Evolutionary conservation across 129 eudicot genomes (phyloP).

Genomic region (Pulicaria dysenterica): DNA sequence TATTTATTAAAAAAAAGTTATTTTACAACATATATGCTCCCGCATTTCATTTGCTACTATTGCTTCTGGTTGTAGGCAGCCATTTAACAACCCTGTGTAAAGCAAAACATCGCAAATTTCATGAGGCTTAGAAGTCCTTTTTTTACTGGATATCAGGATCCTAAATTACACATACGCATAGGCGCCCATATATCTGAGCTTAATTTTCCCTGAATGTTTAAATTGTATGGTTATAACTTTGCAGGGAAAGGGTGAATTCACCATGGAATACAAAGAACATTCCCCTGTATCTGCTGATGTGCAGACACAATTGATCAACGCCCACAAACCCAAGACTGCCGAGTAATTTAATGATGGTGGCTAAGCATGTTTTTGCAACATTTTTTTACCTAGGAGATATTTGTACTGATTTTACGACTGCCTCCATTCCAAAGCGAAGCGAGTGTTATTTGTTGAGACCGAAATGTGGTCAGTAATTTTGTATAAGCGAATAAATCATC

Average conservation of each 20-base stretch:
- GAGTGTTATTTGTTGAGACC: constrained; percentile 35
- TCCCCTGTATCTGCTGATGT: constrained; percentile 79
- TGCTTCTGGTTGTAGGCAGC: no score
- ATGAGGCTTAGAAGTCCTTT: no score
- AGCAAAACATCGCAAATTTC: no score
- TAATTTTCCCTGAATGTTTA: background rate
- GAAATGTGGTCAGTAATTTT: constrained; percentile 42
- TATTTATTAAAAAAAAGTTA: no score
- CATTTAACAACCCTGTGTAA: no score
- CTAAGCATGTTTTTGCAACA: background rate
- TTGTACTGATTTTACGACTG: background rate
- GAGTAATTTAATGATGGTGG: constrained; percentile 32
- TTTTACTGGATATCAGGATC: background rate
- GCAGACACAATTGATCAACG: constrained; percentile 76
- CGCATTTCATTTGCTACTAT: no score
- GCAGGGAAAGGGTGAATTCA: constrained; percentile 98
- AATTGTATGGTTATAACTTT: background rate
- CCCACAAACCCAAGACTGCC: constrained; percentile 61
- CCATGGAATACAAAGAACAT: constrained; percentile 94
- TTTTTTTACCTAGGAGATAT: background rate
- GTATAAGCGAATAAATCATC: constrained; percentile 30
- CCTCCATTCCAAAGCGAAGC: background rate
- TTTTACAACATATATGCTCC: no score
- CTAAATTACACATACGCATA: background rate
- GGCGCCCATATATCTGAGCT: background rate